Evolutionary conservation across 805 yeast species (phyloP), one percentile per base, ranked within the genome.

Genomic region (Schwanniomyces sp.): DNA sequence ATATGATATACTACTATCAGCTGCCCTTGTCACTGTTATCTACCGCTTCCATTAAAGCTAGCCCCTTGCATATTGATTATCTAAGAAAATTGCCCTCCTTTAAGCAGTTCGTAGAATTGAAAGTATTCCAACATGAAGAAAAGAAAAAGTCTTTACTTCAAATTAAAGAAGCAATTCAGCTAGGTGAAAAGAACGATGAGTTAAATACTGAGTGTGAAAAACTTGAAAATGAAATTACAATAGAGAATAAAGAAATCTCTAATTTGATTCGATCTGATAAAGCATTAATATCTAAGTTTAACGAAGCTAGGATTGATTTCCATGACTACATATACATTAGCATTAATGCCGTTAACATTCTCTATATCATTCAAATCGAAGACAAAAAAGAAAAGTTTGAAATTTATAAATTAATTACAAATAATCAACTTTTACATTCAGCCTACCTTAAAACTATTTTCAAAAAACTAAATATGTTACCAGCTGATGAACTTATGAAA

Each of bases 1-100:
- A 68, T 51, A 69, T 72, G 74, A 68, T 68, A 18, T 66, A 69
- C 48, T 73, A 67, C 51, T 72, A 70, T 52, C 74, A 62, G 56
- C 67, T 64, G 61, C 70, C 71, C 10, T 59, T 66, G 16, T 55
- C 71, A 10, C 49, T 57, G 1, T 48, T 70, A 46, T 43, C 57
- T 2, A 49, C 56, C 7, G 54, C 59, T 34, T 40, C 47, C 16
- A 37, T 42, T 16, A 26, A 43, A 5, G 43, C 53, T 7, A 42
- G 49, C 16, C 29, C 36, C 2, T 48, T 57, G 29, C 62, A 65
- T 42, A 46, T 51, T 24, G 61, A 53, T 5, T 59, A 61, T 2
- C 56, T 73, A 41, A 56, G 70, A 25, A 65, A 61, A 45, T 52
- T 73, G 8, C 70, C 69, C 1, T 69, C 75, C 0, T 72, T 71